Conservation (phyloP, 73 alveolate genomes). For the Paramecium sexaurelia region DNA sequence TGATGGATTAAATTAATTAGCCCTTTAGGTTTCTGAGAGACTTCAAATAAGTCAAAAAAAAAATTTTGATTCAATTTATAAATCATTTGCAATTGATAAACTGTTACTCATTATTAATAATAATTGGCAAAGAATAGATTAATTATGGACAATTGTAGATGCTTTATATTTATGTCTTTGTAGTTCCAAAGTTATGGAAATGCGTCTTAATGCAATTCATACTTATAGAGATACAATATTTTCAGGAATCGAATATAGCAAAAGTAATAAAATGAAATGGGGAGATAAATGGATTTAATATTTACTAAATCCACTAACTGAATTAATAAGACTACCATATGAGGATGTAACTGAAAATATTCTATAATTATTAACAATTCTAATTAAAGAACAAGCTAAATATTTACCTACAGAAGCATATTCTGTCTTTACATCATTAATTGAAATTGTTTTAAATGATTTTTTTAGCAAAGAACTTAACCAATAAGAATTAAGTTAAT, state of each 20-base stretch:
- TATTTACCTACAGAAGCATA: not conserved
- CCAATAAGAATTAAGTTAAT: not conserved
- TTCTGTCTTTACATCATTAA: not conserved
- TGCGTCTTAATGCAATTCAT: constrained; percentile 43
- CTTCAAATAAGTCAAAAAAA: not conserved
- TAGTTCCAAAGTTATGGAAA: constrained; percentile 49
- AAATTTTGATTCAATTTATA: constrained; percentile 27
- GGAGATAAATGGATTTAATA: not conserved
- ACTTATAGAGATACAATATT: not conserved
- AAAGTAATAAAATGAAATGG: not conserved
- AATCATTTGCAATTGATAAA: constrained; percentile 50
- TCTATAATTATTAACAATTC: not conserved
- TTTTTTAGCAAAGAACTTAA: not conserved
- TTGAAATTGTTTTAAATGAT: not conserved
- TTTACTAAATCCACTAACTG: not conserved
- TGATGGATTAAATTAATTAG: constrained; percentile 25
- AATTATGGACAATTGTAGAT: not conserved
- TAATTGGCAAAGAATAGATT: constrained; percentile 20
- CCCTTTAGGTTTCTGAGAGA: constrained; percentile 42
- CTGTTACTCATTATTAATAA: not conserved
- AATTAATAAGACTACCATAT: not conserved
- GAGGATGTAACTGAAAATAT: constrained; percentile 39
- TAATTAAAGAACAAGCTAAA: not conserved
- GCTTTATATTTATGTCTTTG: constrained; percentile 46
- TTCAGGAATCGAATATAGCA: not conserved